Conservation (phyloP, 352 stramenopile species). For the Pythium aristosporum region DNA sequence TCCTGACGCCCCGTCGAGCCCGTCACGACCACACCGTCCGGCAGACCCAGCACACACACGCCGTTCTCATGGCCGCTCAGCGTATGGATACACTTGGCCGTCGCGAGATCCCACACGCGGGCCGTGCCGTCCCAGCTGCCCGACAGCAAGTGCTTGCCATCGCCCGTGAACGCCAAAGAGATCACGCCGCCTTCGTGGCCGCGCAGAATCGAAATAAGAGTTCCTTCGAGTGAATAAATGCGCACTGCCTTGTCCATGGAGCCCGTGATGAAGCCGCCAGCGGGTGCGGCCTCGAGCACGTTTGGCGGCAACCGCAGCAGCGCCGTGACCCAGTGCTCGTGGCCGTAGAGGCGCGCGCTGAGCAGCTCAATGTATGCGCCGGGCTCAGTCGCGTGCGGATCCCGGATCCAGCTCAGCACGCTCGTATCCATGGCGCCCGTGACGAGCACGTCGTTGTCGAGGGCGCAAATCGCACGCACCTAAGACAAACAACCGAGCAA, state of each 20-base stretch:
- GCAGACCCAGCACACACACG: conserved; percentile 72
- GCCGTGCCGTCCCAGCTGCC: conserved; percentile 83
- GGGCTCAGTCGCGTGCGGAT: conserved; percentile 22
- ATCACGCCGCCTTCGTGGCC: conserved; percentile 80
- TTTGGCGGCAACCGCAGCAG: conserved; percentile 38
- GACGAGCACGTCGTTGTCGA: conserved; percentile 52
- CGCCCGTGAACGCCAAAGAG: conserved; percentile 48
- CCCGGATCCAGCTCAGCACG: conserved; percentile 48
- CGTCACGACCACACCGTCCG: conserved; percentile 64
- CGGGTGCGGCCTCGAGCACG: conserved; percentile 24
- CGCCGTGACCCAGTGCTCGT: conserved; percentile 85
- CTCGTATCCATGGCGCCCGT: conserved; percentile 81
- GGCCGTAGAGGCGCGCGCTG: conserved; percentile 60
- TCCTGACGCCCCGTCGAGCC: conserved; percentile 76
- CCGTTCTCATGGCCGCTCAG: conserved; percentile 77
- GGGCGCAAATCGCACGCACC: conserved; percentile 59
- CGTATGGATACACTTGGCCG: conserved; percentile 51
- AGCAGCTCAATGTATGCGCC: conserved; percentile 43
- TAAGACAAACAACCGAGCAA: conserved; percentile 12
- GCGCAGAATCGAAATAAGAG: conserved; percentile 39
- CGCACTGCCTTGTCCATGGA: conserved; percentile 83
- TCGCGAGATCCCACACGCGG: conserved; percentile 67
- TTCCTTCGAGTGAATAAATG: conserved; percentile 52
- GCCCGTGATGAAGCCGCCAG: conserved; percentile 66
- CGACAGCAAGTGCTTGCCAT: conserved; percentile 54